A percentile compares a stretch with the other conserved stretches of the same genome.
Evolutionary conservation across 78 protist genomes (phyloP).

Genomic region (Chrysochromulina parva): DNA sequence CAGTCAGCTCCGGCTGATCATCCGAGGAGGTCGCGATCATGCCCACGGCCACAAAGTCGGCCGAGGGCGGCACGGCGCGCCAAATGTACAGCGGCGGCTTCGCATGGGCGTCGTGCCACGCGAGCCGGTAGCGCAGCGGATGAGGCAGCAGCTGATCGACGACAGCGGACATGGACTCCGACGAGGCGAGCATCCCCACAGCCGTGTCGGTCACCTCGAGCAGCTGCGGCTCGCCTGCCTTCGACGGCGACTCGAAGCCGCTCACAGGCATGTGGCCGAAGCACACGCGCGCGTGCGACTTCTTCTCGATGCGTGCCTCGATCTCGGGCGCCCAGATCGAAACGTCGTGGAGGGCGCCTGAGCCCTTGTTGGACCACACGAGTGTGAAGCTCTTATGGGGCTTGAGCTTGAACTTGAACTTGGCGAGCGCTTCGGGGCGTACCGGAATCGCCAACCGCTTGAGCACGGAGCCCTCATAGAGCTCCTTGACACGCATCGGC

Average conservation of each 20-base stretch:
- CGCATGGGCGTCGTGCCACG: neutral
- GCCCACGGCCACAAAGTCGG: slow-evolving; percentile 17
- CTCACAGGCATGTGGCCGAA: neutral
- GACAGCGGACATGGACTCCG: neutral
- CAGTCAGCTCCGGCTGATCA: slow-evolving; percentile 7
- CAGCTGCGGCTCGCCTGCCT: neutral
- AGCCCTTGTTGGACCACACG: neutral
- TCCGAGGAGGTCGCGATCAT: slow-evolving; percentile 23
- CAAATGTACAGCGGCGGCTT: neutral
- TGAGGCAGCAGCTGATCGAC: slow-evolving; percentile 1
- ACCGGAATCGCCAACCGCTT: neutral
- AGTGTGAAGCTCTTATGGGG: neutral
- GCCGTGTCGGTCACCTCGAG: slow-evolving; percentile 10
- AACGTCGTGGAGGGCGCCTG: neutral
- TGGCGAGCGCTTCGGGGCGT: neutral
- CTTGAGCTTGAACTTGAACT: slow-evolving; percentile 25
- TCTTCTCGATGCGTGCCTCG: neutral
- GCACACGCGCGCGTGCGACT: neutral
- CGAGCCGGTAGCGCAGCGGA: neutral
- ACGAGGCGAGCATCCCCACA: neutral
- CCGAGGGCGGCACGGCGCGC: slow-evolving; percentile 39
- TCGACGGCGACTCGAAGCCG: neutral
- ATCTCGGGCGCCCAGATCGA: neutral
- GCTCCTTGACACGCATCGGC: neutral
- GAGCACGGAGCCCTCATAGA: neutral